phyloP scores from a whole-genome alignment of 2,329 filamentous ascomycete species.

The Penicillium sp. region DNA sequence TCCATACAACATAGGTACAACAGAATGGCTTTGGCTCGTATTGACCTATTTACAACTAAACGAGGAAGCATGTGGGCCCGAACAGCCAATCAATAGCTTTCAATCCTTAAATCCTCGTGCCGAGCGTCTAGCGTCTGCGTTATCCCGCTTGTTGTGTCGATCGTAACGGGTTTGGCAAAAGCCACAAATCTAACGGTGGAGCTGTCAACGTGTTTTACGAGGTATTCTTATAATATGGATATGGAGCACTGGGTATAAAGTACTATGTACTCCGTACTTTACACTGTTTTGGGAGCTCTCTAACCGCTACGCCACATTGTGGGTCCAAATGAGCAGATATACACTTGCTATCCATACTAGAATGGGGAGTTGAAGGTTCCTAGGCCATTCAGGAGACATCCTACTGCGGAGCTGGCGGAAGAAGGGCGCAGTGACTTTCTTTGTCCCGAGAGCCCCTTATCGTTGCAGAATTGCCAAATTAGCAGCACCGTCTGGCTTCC shows the following conservation, averaged over 20 bases:
- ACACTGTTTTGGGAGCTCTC: background rate
- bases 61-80: too few relatives aligned
- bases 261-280: background rate
- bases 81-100: background rate
- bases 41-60: conserved; percentile 1
- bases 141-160: conserved; percentile 12
- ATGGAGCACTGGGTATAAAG: background rate
- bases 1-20: background rate
- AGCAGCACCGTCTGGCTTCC: background rate
- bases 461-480: background rate
- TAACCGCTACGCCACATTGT: background rate
- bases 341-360: background rate
- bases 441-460: background rate
- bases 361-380: background rate
- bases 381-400: background rate
- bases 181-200: conserved; percentile 14
- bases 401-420: background rate
- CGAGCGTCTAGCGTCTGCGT: background rate
- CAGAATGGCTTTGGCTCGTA: background rate
- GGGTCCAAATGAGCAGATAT: background rate
- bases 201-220: background rate
- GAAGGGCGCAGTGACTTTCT: background rate
- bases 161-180: conserved; percentile 3
- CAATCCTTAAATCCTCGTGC: background rate
- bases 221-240: background rate